Percentiles rank a stretch among this genome's conserved stretches.
Conservation (phyloP, 257 asterid genomes). For the Buddleja alternifolia region DNA sequence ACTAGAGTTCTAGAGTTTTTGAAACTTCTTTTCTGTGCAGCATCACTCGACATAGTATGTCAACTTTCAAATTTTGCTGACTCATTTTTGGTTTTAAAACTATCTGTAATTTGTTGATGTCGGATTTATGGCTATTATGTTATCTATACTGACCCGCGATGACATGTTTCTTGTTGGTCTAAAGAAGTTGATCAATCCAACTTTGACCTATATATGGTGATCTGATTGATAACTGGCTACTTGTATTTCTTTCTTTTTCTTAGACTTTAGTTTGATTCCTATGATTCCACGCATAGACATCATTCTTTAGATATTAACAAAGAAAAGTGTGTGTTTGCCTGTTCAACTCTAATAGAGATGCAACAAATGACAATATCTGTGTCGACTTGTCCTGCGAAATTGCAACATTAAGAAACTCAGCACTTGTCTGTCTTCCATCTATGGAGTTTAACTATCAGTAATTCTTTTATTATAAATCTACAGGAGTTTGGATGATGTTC, state of each 20-base stretch:
- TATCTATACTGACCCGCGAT: not conserved
- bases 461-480: not conserved
- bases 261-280: not conserved
- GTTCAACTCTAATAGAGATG: too few species aligned
- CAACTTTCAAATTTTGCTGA: not conserved
- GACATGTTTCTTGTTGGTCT: slow-evolving; percentile 15
- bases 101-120: not conserved
- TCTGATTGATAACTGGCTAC: not conserved
- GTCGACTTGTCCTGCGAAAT: not conserved
- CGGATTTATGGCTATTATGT: slow-evolving; percentile 1
- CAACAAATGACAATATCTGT: slow-evolving; percentile 4
- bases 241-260: slow-evolving; percentile 1
- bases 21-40: not conserved
- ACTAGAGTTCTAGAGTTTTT: slow-evolving; percentile 4
- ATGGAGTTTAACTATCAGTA: not conserved
- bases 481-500: slow-evolving; percentile 76
- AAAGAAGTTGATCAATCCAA: not conserved
- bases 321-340: not conserved
- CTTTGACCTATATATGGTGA: not conserved
- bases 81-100: not conserved
- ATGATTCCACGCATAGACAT: not conserved
- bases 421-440: slow-evolving; percentile 21
- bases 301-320: not conserved
- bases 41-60: not conserved
- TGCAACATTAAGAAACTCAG: slow-evolving; percentile 6